Base-by-base conservation (phyloP, 1,139 yeast species). In the Meyerozyma carpophila region DNA sequence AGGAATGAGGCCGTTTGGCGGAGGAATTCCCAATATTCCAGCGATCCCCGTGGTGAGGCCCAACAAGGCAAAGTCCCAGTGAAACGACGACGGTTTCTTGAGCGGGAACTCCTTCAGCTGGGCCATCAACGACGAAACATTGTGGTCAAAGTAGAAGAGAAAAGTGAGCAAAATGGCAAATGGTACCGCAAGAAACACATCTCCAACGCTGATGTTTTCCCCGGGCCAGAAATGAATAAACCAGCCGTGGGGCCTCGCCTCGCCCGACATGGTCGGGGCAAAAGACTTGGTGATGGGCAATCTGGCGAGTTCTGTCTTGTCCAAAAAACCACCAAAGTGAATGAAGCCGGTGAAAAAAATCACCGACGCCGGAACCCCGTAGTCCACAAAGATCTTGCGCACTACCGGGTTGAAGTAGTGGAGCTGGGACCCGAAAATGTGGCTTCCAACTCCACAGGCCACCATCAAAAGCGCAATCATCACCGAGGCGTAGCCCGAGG, bases 1-100 rank as follows among this genome's bases (percentile, higher is more conserved):
- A 0, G 98, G 98, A 37, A 93, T 91, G 32, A 93, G 69, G 0
- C 98, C 98, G 63, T 93, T 93, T 0, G 98, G 98, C 2, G 97
- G 90, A 0, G 98, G 98, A 1, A 93, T 73, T 0, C 98, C 98
- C 10, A 93, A 58, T 1, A 91, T 63, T 0, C 98, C 98, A 3
- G 96, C 74, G 2, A 91, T 60, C 0, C 96, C 95, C 0, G 98
- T 93, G 5, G 93, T 85, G 10, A 88, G 57, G 0, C 98, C 98
- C 31, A 93, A 69, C 29, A 93, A 66, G 38, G 86, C 77, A 58
- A 91, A 86, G 63, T 93, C 98, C 83, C 93, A 93, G 63, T 93
- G 98, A 63, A 93, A 93, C 0, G 94, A 73, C 0, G 95, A 79
- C 0, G 98, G 96, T 57, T 91, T 93, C 44, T 70, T 79, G 44